Conservation (phyloP, 768 basidiomycete species). For the Lentinula raphanica region DNA sequence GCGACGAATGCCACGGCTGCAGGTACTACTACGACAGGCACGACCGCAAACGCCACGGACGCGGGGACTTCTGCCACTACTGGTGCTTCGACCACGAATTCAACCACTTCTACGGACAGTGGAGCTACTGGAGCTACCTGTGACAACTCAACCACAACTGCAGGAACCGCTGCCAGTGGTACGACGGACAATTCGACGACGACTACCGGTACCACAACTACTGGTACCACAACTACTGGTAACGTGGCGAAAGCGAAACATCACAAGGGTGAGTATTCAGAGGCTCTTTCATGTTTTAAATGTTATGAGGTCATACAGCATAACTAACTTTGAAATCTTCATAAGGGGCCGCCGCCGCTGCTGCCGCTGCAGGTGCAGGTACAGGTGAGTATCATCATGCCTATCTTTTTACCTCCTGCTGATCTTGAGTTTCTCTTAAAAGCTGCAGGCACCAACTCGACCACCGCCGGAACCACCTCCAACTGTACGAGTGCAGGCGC, state of each 20-base stretch:
- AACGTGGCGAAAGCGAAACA: not conserved
- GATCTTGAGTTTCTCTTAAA: not conserved
- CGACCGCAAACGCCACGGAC: conserved; percentile 10
- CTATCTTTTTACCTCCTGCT: not conserved
- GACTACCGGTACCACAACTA: not conserved
- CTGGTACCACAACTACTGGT: not conserved
- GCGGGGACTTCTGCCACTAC: conserved; percentile 15
- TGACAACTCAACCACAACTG: not conserved
- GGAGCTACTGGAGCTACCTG: not conserved
- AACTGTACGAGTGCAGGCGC: too few species aligned
- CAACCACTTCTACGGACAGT: not conserved
- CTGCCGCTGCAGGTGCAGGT: not conserved
- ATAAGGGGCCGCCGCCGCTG: not conserved
- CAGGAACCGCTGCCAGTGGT: not conserved
- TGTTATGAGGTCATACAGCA: not conserved
- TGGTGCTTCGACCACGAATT: conserved; percentile 3
- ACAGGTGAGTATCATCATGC: not conserved
- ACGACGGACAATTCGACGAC: not conserved
- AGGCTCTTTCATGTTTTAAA: not conserved
- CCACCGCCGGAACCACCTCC: too few species aligned
- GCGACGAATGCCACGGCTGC: conserved; percentile 2
- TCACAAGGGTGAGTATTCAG: not conserved
- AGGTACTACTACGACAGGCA: conserved; percentile 10
- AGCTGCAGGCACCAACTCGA: not conserved
- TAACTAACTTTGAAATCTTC: too few species aligned